Evolutionary conservation across 2,329 filamentous ascomycete genomes (phyloP).

Genomic region (Penicillium sp.): DNA sequence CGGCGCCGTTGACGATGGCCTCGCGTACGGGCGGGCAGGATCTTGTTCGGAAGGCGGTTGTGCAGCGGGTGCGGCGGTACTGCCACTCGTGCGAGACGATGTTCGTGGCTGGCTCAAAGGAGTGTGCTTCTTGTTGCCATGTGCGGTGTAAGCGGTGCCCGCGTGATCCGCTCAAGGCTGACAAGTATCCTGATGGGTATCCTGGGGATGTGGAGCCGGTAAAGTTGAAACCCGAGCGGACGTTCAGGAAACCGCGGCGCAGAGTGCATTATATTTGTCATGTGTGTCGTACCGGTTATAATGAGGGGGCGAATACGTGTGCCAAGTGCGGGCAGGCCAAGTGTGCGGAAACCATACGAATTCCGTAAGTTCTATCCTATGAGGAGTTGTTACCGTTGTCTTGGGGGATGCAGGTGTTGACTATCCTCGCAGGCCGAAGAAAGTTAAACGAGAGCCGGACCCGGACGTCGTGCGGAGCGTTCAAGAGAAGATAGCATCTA

Average conservation of each 20-base stretch:
- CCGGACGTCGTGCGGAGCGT: constrained; percentile 42
- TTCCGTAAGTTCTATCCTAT: constrained; percentile 39
- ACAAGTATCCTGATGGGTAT: constrained; percentile 49
- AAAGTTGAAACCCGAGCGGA: constrained; percentile 35
- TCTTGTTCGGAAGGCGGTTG: constrained; percentile 68
- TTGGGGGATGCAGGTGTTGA: background rate
- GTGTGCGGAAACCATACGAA: constrained; percentile 43
- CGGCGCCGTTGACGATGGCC: constrained; percentile 51
- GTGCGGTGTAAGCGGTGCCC: constrained; percentile 78
- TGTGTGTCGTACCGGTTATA: constrained; percentile 38
- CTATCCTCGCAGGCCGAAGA: constrained; percentile 38
- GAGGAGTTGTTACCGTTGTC: too few relatives aligned
- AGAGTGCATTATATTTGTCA: constrained; percentile 47
- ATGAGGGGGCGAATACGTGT: constrained; percentile 36
- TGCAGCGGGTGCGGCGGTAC: constrained; percentile 71
- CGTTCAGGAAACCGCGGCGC: constrained; percentile 39
- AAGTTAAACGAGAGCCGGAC: constrained; percentile 40
- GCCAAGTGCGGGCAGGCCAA: constrained; percentile 44
- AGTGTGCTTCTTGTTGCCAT: constrained; percentile 71
- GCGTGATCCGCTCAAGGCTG: constrained; percentile 62
- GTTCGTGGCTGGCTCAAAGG: constrained; percentile 61
- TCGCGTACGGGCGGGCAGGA: constrained; percentile 69
- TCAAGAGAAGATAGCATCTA: constrained; percentile 39
- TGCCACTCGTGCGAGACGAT: constrained; percentile 73
- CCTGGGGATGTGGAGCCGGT: constrained; percentile 46